phyloP scores from a whole-genome alignment of 2,329 filamentous ascomycete genomes.

The Trichoderma breve region DNA sequence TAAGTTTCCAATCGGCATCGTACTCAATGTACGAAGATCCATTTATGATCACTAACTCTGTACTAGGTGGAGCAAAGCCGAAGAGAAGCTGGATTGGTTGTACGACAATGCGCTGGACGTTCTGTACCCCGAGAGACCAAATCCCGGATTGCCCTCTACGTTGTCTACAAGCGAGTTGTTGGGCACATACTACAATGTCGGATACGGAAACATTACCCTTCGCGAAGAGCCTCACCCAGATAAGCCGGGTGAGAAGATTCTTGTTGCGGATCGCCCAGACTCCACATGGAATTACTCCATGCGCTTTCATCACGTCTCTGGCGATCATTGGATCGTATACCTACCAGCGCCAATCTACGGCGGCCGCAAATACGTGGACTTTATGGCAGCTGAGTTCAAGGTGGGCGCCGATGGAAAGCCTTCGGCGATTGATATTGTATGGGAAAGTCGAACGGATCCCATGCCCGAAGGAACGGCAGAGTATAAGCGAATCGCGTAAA shows the following conservation, averaged over 20 bases:
- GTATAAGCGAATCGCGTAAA: conserved; percentile 20
- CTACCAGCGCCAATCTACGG: not conserved
- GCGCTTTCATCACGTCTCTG: conserved; percentile 30
- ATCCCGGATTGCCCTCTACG: conserved; percentile 36
- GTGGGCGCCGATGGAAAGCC: conserved; percentile 9
- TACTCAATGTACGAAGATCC: not conserved
- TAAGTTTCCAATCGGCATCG: conserved; percentile 21
- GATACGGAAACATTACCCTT: conserved; percentile 35
- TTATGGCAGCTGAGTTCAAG: conserved; percentile 23
- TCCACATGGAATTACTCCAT: conserved; percentile 26
- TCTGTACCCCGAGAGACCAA: conserved; percentile 39
- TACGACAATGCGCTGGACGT: conserved; percentile 34
- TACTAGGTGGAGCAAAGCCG: not conserved
- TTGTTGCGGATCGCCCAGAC: conserved; percentile 28
- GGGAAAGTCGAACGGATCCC: not conserved
- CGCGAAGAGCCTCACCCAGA: conserved; percentile 21
- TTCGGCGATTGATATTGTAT: conserved; percentile 12
- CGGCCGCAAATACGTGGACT: not conserved
- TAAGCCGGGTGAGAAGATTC: conserved; percentile 22
- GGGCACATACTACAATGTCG: conserved; percentile 46
- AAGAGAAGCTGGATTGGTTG: conserved; percentile 6
- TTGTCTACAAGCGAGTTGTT: conserved; percentile 34
- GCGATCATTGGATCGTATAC: conserved; percentile 30
- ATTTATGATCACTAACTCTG: not conserved
- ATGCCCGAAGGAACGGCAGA: conserved; percentile 21